A percentile compares a stretch with the other conserved stretches of the same genome.
These are phyloP conservation scores for Solanum pinnatisectum DNA, from an alignment of 257 asterid species.

Conservation along the genomic window DNA sequence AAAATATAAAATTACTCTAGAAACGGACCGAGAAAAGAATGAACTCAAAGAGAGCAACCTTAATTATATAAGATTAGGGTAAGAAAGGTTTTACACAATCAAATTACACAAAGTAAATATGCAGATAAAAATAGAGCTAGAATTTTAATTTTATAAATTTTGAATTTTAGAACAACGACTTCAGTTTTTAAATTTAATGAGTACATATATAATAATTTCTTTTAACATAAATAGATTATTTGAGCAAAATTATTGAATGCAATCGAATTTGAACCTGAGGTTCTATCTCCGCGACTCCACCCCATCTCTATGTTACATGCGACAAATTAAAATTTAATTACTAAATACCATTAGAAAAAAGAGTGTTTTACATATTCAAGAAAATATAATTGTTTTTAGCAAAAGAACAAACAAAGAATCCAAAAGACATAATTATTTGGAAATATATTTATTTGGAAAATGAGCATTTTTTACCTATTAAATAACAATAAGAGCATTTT, in stretches of 20 bases:
- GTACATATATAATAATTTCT: not conserved
- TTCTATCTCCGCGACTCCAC: too few relatives aligned
- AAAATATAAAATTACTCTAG: constrained; percentile 2
- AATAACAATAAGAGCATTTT: too few relatives aligned
- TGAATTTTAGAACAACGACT: not conserved
- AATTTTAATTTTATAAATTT: too few relatives aligned
- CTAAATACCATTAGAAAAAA: not conserved
- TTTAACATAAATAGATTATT: not conserved
- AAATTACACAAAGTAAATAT: not conserved
- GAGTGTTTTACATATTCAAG: not conserved
- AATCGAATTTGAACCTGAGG: not conserved
- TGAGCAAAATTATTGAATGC: not conserved
- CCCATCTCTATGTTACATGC: too few relatives aligned
- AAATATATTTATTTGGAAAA: too few relatives aligned
- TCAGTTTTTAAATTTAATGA: not conserved
- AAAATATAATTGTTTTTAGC: not conserved
- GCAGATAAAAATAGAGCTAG: not conserved
- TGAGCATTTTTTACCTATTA: too few relatives aligned
- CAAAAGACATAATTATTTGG: not conserved
- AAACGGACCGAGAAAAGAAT: constrained; percentile 8
- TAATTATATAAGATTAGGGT: not conserved
- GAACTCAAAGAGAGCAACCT: not conserved
- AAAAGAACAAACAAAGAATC: not conserved
- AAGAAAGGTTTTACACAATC: not conserved
- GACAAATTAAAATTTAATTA: too few relatives aligned